Conservation (phyloP, 2,329 filamentous ascomycete species). For the Sodiomyces alkalinus region DNA sequence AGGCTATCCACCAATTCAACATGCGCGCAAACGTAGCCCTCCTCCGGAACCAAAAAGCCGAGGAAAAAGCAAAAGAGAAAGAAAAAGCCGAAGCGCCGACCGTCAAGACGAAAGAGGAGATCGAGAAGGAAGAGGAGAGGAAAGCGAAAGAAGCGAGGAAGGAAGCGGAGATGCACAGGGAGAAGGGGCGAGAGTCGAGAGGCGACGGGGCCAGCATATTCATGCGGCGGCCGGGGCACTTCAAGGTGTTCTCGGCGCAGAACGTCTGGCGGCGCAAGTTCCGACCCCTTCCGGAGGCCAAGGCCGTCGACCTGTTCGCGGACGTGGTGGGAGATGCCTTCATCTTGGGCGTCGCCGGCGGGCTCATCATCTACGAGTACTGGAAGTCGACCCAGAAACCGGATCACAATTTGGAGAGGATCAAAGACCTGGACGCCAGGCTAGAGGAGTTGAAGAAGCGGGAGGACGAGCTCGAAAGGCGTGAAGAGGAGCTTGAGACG, state of each 20-base stretch:
- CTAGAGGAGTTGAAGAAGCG: slow-evolving; percentile 33
- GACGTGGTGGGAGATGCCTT: slow-evolving; percentile 50
- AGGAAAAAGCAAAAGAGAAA: slow-evolving; percentile 43
- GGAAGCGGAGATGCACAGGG: slow-evolving; percentile 8
- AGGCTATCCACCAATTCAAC: slow-evolving; percentile 50
- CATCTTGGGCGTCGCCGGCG: slow-evolving; percentile 42
- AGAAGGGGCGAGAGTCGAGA: slow-evolving; percentile 1
- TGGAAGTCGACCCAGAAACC: slow-evolving; percentile 44
- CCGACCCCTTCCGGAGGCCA: slow-evolving; percentile 44
- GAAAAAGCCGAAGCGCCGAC: slow-evolving; percentile 49
- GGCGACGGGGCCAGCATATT: slow-evolving; percentile 1
- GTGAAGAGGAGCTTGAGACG: slow-evolving; percentile 6
- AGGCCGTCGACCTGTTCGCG: slow-evolving; percentile 52
- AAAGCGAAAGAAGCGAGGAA: slow-evolving; percentile 21
- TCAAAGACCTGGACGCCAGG: slow-evolving; percentile 31
- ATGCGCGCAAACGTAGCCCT: slow-evolving; percentile 48
- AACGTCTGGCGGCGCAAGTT: slow-evolving; percentile 50
- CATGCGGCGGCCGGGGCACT: not conserved
- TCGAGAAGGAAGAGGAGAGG: slow-evolving; percentile 35
- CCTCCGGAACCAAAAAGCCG: slow-evolving; percentile 40
- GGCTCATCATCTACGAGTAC: slow-evolving; percentile 46
- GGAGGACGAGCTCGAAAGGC: slow-evolving; percentile 29
- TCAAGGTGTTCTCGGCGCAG: slow-evolving; percentile 10
- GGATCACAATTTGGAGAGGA: slow-evolving; percentile 37
- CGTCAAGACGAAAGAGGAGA: slow-evolving; percentile 48